Evolutionary conservation across 2,329 filamentous ascomycete species (phyloP), one percentile per base, ranked within the genome.

Genomic region (Calonectria pseudoreteaudii): DNA sequence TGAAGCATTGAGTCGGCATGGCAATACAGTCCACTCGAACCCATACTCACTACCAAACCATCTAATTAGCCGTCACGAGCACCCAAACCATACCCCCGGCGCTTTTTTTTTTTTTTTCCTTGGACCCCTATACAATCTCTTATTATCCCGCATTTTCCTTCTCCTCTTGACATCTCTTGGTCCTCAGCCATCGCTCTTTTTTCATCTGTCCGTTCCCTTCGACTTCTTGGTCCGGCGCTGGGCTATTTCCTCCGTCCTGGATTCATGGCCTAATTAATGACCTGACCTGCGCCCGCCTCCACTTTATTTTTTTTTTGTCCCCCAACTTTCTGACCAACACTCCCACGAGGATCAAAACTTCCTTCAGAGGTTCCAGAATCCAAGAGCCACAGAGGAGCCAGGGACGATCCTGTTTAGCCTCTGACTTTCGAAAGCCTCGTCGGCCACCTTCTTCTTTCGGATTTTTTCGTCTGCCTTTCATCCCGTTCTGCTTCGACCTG

Each of bases 221-320:
- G 36, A 60, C 34, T 38, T 60, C 34, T 36, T 23, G 13, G 56
- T 34, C n/a, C 34, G 56, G 31, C 56, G 56, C 36, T 60, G 34
- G 50, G n/a, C 56, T 38, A 60, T 16, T 60, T 38, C 56, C 34
- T 38, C n/a, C 56, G 50, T 53, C 56, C 23, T 38, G 20, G 56
- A 60, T 60, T 60, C 56, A 60, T 60, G 56, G 56, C 56, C 56
- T 60, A 60, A 60, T 60, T 60, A 60, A 60, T 60, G 56, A 60
- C 56, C 31, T 60, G 41, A 69, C 53, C 67, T 50, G 41, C 53
- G 41, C 28, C 66, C 36, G 52, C 66, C 52, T 28, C 53, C 56
- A 60, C 56, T 60, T 60, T 38, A 60, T 60, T 60, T 38, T 41
- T 58, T 58, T 60, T 60, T 60, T 38, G 56, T 56, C 50, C 34